Evolutionary conservation across 805 yeast genomes (phyloP).

Genomic region (Saturnispora ahearnii): DNA sequence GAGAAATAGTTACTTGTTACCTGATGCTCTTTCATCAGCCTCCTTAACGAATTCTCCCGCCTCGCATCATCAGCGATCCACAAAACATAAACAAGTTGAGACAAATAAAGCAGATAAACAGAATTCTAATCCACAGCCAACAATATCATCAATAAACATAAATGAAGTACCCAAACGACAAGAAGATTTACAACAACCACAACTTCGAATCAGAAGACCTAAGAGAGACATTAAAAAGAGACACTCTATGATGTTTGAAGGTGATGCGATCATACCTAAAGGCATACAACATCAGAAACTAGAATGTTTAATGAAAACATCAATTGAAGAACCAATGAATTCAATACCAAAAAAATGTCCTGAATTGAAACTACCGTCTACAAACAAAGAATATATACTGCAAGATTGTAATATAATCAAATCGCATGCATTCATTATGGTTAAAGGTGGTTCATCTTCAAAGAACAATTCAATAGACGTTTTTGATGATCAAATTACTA

Average conservation of each 20-base stretch:
- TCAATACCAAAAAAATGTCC: background rate
- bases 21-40: background rate
- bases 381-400: background rate
- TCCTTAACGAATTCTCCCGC: too few species aligned
- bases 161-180: too few species aligned
- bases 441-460: background rate
- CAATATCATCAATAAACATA: too few species aligned
- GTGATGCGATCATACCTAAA: background rate
- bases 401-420: background rate
- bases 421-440: background rate
- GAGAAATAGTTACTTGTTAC: background rate
- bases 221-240: background rate
- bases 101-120: too few species aligned
- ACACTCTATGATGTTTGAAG: conserved; percentile 7
- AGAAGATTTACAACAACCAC: background rate
- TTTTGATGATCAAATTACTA: background rate
- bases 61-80: too few species aligned
- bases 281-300: background rate
- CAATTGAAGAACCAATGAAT: background rate
- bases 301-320: background rate
- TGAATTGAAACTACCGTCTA: background rate
- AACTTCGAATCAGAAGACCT: background rate
- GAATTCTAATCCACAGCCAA: too few species aligned
- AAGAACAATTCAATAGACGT: background rate
- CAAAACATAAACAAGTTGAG: too few species aligned